Base-by-base conservation (phyloP, 768 basidiomycete species). In the Boletus pseudopeckii region DNA sequence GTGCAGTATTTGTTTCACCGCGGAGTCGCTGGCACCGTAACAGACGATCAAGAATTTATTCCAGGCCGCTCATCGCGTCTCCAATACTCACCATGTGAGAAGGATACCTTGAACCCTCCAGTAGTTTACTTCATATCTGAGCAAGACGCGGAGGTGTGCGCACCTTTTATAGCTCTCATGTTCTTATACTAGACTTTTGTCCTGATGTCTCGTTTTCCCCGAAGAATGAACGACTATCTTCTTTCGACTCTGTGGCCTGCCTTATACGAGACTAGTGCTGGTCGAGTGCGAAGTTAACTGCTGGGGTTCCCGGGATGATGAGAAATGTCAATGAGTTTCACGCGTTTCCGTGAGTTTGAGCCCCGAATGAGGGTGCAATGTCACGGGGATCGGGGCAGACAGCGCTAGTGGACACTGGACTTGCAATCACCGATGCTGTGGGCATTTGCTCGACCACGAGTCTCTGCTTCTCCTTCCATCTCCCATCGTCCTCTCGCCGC, bases 1-100 rank as follows among this genome's bases (percentile, higher is more conserved):
- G 48, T 92, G 75, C 34, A 93, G 76, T 51, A 93, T 91, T 66
- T 92, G 90, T 71, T 93, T 94, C 55, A 94, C 92, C 1, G 90
- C 91, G 2, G 90, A 83, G 68, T 94, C 92, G 64, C 92, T 92
- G 62, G 24, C 4, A 15, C 18, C 34, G 24, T 28, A 40, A 20
- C 13, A 17, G 28, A 54, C n/a, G n/a, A 28, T 59, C 18, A 47
- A 39, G 22, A 37, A 18, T 24, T n/a, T 11, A 26, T 52, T 30
- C 28, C 20, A 32, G 26, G 42, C 37, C 30, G 26, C 18, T 8
- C 30, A 18, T 40, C 30, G 22, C 4, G 41, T 53, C 34, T 18
- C 33, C 24, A 7, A 10, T 24, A 64, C 79, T 58, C 48, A 86
- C 86, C 86, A 88, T 54, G 81, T 85, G 57, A 89, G 72, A 60